Percentiles rank a stretch among this genome's conserved stretches.
These are phyloP conservation scores for Eucalyptus globulus DNA, from an alignment of 345 rosid species.

Conservation along the genomic window DNA sequence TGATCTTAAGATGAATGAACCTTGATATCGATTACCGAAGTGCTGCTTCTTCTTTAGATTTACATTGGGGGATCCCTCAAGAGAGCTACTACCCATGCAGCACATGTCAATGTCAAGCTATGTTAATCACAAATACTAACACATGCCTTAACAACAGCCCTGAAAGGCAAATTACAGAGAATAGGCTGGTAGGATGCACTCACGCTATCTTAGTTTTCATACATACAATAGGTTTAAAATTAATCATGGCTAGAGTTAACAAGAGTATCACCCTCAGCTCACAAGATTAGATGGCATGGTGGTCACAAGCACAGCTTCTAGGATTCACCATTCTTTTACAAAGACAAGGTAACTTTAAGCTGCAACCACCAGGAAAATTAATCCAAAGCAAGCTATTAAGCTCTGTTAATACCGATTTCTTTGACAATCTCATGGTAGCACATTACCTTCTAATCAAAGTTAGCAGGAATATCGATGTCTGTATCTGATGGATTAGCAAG, in stretches of 20 bases:
- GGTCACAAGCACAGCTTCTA: background rate
- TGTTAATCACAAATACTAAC: background rate
- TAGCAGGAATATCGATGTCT: constrained; percentile 40
- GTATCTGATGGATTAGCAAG: constrained; percentile 54
- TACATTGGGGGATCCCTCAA: background rate
- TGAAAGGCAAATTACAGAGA: background rate
- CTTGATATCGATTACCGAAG: background rate
- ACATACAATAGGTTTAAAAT: background rate
- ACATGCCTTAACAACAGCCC: background rate
- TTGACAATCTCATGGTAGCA: background rate
- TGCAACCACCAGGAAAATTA: background rate
- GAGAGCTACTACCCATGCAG: background rate
- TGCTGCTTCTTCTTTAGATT: background rate
- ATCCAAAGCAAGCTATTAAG: background rate
- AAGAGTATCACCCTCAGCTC: background rate
- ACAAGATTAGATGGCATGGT: background rate
- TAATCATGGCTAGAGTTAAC: background rate
- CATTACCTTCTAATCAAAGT: constrained; percentile 31
- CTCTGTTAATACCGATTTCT: background rate
- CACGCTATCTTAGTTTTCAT: background rate
- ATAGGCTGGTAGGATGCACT: background rate
- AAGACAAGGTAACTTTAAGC: background rate
- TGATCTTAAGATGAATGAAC: background rate
- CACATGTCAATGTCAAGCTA: background rate
- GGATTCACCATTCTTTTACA: background rate